Base-by-base conservation (phyloP, 768 basidiomycete genomes). In the Obba rivulosa region DNA sequence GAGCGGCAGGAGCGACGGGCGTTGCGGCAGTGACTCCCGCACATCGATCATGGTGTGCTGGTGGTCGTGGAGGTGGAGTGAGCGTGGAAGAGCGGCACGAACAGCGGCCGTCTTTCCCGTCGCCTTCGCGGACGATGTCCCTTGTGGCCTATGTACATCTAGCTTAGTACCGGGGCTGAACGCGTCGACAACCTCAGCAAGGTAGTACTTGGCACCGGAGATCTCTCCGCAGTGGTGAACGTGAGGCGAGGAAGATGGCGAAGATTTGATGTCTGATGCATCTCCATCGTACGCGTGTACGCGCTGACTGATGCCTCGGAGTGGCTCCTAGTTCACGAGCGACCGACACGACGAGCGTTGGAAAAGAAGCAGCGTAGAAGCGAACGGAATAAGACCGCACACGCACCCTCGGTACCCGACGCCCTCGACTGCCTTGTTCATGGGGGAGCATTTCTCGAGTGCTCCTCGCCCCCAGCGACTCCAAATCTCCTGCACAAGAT, bases 351-450 rank as follows among this genome's bases (percentile, higher is more conserved):
- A 83, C 2, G 88, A 86, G 57, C 84, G 88, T 16, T n/a, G 8
- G 17, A 4, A 21, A 11, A n/a, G 21, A 46, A 8, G n/a, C 17
- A 38, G 21, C 37, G n/a, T 20, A 41, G 37, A n/a, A 4, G n/a
- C 5, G 14, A n/a, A 7, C 7, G 8, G 4, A 46, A 40, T 35
- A 44, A n/a, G n/a, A 41, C 51, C 25, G 38, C 24, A 54, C 51
- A 80, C 88, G 66, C 65, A 96, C 88, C 95, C 95, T 71, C 95
- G 76, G 67, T 92, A 97, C 95, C 95, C 97, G 16, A 82, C 66
- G 18, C 84, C 85, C 47, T 88, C 87, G 13, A 79, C 80, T 45
- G 89, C 87, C 60, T 85, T 87, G 49, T 71, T 75, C 43, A 72
- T 72, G 9, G 86, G 84, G 0, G 76, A 82, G 64, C 92, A 94